Percentiles rank a stretch among this genome's conserved stretches.
phyloP scores from a whole-genome alignment of 2,329 filamentous ascomycete genomes.

The Fusarium aywerte region DNA sequence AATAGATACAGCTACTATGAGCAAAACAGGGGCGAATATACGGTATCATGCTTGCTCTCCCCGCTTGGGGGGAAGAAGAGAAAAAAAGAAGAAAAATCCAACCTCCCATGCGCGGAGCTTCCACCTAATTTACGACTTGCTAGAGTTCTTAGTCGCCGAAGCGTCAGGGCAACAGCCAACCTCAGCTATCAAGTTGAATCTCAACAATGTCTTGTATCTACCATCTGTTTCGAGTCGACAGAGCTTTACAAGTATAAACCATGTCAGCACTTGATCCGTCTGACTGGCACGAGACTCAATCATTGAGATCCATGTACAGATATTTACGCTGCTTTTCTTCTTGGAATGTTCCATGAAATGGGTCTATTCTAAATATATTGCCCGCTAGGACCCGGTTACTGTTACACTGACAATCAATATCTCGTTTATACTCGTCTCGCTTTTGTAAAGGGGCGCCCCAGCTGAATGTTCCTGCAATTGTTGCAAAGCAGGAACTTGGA shows the following conservation, averaged over 20 bases:
- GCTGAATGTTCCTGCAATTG: slow-evolving; percentile 4
- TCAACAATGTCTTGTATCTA: too few species aligned
- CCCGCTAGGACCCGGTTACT: neutral
- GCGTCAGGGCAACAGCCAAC: neutral
- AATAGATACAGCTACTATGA: neutral
- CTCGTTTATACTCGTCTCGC: slow-evolving; percentile 2
- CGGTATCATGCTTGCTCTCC: slow-evolving; percentile 19
- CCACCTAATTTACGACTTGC: slow-evolving; percentile 17
- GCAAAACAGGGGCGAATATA: slow-evolving; percentile 12
- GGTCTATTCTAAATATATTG: neutral
- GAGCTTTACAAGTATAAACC: slow-evolving; percentile 2
- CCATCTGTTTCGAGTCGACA: slow-evolving; percentile 1
- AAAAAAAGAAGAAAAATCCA: slow-evolving; percentile 1
- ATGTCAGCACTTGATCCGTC: slow-evolving; percentile 21
- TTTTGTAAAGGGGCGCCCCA: slow-evolving; percentile 4
- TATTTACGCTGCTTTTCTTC: neutral
- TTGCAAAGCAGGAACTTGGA: slow-evolving; percentile 1
- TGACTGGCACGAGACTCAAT: neutral
- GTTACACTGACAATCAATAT: neutral
- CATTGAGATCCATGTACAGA: neutral
- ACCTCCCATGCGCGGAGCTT: slow-evolving; percentile 26
- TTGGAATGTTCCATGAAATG: neutral
- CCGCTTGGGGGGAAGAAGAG: too few species aligned
- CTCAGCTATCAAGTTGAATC: too few species aligned
- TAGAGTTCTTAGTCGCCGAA: slow-evolving; percentile 23